Conservation (phyloP, 2,329 filamentous ascomycete genomes). For the Neofusicoccum parvum region DNA sequence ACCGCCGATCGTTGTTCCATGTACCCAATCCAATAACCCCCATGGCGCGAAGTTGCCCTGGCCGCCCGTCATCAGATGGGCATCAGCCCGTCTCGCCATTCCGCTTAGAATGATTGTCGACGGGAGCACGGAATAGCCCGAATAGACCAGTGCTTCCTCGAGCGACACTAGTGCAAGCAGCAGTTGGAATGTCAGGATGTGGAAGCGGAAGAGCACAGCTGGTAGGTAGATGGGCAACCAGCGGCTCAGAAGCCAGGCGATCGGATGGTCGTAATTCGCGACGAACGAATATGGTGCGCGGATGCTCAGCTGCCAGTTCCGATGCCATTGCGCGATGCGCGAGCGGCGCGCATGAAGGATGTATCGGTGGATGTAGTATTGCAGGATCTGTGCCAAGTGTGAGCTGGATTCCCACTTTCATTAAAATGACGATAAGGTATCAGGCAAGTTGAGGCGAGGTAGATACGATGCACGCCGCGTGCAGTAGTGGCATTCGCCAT, state of each 20-base stretch:
- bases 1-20: slow-evolving; percentile 53
- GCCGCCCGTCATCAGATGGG: slow-evolving; percentile 60
- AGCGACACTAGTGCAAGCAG: slow-evolving; percentile 64
- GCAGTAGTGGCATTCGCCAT: no score
- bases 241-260: slow-evolving; percentile 63
- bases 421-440: not conserved
- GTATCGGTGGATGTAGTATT: slow-evolving; percentile 72
- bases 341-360: slow-evolving; percentile 61
- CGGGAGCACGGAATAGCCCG: slow-evolving; percentile 63
- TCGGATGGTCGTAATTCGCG: slow-evolving; percentile 69
- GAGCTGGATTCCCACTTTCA: not conserved
- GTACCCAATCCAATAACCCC: slow-evolving; percentile 55
- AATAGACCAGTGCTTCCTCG: slow-evolving; percentile 68
- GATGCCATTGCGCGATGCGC: slow-evolving; percentile 45
- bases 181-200: slow-evolving; percentile 72
- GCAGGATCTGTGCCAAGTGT: slow-evolving; percentile 52
- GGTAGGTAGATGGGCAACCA: slow-evolving; percentile 69
- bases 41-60: slow-evolving; percentile 64
- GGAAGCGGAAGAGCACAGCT: slow-evolving; percentile 65
- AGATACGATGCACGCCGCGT: not conserved
- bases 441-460: not conserved
- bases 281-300: slow-evolving; percentile 54
- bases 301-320: slow-evolving; percentile 53
- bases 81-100: slow-evolving; percentile 60
- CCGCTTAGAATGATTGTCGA: slow-evolving; percentile 59